These are phyloP conservation scores for Allium fistulosum DNA, from an alignment of 106 monocot genomes.

Conservation along the genomic window DNA sequence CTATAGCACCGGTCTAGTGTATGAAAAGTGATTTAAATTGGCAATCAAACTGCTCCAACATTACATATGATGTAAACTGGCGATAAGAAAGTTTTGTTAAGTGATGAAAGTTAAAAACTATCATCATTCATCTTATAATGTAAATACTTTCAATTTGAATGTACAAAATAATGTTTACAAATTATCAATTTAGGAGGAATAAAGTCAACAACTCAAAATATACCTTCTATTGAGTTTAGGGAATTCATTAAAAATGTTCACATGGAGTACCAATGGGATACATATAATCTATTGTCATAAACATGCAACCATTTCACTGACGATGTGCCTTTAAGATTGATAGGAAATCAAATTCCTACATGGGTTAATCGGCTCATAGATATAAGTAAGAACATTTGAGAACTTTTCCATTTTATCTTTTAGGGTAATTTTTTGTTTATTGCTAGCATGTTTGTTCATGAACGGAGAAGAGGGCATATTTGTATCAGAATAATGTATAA, in stretches of 20 bases:
- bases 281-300: conserved; percentile 79
- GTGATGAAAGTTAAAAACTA: no score
- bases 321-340: conserved; percentile 53
- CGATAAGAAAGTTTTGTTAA: no score
- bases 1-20: no score
- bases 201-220: background rate
- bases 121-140: no score
- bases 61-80: no score
- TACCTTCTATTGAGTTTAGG: conserved; percentile 49
- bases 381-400: background rate
- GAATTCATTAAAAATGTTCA: conserved; percentile 45
- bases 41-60: no score
- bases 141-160: no score
- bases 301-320: conserved; percentile 94
- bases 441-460: background rate
- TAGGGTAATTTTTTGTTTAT: background rate
- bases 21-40: no score
- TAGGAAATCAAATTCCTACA: conserved; percentile 64
- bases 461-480: no score
- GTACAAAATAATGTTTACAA: no score
- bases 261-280: conserved; percentile 76
- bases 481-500: no score
- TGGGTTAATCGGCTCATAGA: conserved; percentile 88
- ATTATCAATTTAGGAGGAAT: no score
- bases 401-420: background rate